These are phyloP conservation scores for Penicillium alfredii DNA, from an alignment of 495 filamentous ascomycete genomes.

Conservation along the genomic window DNA sequence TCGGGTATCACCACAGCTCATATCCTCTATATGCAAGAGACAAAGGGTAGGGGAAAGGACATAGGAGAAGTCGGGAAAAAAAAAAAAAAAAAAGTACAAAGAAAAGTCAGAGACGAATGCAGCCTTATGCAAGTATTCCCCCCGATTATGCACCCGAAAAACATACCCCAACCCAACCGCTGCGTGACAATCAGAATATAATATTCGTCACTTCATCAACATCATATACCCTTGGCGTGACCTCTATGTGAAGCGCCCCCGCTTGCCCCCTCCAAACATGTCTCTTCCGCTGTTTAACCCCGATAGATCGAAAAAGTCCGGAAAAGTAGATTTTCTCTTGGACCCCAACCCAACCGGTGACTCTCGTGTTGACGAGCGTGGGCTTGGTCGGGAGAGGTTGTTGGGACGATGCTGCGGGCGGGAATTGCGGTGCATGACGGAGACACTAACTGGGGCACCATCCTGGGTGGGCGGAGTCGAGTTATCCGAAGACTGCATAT, in stretches of 20 bases:
- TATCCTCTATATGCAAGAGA: slow-evolving; percentile 39
- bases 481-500: slow-evolving; percentile 49
- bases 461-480: slow-evolving; percentile 26
- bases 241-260: slow-evolving; percentile 57
- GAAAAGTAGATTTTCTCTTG: slow-evolving; percentile 70
- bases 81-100: slow-evolving; percentile 7
- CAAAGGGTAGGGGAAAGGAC: slow-evolving; percentile 11
- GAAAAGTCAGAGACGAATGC: slow-evolving; percentile 9
- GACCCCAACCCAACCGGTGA: slow-evolving; percentile 54
- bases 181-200: slow-evolving; percentile 35
- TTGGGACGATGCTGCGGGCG: slow-evolving; percentile 48
- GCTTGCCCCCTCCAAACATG: slow-evolving; percentile 61
- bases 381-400: slow-evolving; percentile 34
- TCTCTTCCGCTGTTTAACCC: slow-evolving; percentile 61
- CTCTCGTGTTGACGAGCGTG: slow-evolving; percentile 38
- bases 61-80: slow-evolving; percentile 10
- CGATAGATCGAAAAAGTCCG: slow-evolving; percentile 79
- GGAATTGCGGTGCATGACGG: slow-evolving; percentile 45
- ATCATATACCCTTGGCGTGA: slow-evolving; percentile 24
- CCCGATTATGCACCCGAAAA: slow-evolving; percentile 37
- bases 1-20: slow-evolving; percentile 38
- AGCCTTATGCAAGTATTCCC: slow-evolving; percentile 35
- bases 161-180: slow-evolving; percentile 26
- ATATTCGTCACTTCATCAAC: slow-evolving; percentile 37
- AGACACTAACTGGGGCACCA: slow-evolving; percentile 43